Evolutionary conservation across 495 filamentous ascomycete genomes (phyloP).

Genomic region (Podospora sp.): DNA sequence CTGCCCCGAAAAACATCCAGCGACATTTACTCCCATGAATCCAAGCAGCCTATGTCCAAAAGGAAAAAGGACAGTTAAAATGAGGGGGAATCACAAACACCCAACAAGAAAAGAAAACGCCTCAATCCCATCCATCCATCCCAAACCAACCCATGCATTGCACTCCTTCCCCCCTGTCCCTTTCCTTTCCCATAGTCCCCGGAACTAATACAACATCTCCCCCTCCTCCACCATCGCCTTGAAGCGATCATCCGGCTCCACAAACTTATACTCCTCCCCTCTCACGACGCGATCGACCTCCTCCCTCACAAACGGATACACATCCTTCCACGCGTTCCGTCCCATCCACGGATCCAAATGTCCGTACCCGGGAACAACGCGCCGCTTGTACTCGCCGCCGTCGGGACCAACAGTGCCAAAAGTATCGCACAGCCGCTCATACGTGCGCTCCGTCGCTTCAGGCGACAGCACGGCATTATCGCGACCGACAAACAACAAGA

Average conservation of each 20-base stretch:
- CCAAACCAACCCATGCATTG: not conserved
- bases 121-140: too few species aligned
- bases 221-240: slow-evolving; percentile 45
- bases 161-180: not conserved
- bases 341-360: slow-evolving; percentile 72
- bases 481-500: slow-evolving; percentile 60
- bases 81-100: too few species aligned
- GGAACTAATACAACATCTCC: slow-evolving; percentile 42
- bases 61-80: too few species aligned
- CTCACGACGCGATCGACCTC: slow-evolving; percentile 56
- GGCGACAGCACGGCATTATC: slow-evolving; percentile 64
- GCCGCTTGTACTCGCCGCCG: slow-evolving; percentile 52
- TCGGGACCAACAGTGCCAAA: slow-evolving; percentile 47
- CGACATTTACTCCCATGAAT: too few species aligned
- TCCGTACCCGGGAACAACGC: slow-evolving; percentile 63
- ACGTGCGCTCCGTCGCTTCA: slow-evolving; percentile 59
- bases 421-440: slow-evolving; percentile 55
- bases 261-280: slow-evolving; percentile 41
- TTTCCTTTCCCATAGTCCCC: not conserved
- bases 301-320: slow-evolving; percentile 61
- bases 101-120: too few species aligned
- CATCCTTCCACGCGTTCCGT: slow-evolving; percentile 60
- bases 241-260: slow-evolving; percentile 46
- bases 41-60: too few species aligned
- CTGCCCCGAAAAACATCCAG: too few species aligned